phyloP scores from a whole-genome alignment of 352 stramenopile species.

The Albugo laibachii region DNA sequence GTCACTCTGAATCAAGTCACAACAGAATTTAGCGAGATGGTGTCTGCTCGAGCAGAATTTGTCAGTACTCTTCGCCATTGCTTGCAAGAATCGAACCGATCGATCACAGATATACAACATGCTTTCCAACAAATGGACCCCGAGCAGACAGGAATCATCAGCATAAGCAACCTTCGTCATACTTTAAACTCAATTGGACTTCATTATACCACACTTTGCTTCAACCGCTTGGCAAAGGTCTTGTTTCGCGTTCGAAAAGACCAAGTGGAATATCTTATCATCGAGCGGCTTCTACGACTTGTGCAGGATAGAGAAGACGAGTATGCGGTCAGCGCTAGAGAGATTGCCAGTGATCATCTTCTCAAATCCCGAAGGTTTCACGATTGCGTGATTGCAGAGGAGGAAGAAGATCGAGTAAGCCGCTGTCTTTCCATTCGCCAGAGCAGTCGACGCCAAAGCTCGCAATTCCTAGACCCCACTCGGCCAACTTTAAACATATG shows the following conservation, averaged over 20 bases:
- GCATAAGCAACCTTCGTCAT: slow-evolving; percentile 19
- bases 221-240: slow-evolving; percentile 35
- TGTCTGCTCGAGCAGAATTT: slow-evolving; percentile 32
- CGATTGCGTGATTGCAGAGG: no score
- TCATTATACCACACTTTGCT: slow-evolving; percentile 25
- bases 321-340: no score
- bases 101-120: slow-evolving; percentile 14
- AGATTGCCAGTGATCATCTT: no score
- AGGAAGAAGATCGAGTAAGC: no score
- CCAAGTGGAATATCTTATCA: slow-evolving; percentile 15
- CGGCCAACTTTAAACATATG: no score
- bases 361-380: no score
- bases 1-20: slow-evolving; percentile 29
- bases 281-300: no score
- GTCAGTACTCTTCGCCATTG: slow-evolving; percentile 12
- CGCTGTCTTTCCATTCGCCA: no score
- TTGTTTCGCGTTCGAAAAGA: slow-evolving; percentile 22
- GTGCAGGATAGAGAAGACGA: no score
- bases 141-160: slow-evolving; percentile 12
- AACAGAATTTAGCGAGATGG: slow-evolving; percentile 33
- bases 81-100: slow-evolving; percentile 9
- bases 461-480: no score
- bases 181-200: slow-evolving; percentile 23
- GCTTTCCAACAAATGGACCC: slow-evolving; percentile 13
- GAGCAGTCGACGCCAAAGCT: no score